Conservation (phyloP, 495 filamentous ascomycete genomes). For the Tuber aestivum region DNA sequence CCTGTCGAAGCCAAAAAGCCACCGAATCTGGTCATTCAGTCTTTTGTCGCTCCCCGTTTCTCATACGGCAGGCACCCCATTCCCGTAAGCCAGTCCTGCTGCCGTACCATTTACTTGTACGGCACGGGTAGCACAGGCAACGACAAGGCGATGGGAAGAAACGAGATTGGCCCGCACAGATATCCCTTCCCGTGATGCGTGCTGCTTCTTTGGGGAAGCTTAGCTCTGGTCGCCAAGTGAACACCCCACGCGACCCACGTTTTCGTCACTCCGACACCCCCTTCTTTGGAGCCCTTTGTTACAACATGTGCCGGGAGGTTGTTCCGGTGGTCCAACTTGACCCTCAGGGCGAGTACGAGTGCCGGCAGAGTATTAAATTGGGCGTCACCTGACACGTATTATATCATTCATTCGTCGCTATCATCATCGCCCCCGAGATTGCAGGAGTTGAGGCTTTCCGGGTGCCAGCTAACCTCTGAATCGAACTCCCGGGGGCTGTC, state of each 20-base stretch:
- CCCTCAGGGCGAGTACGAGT: constrained; percentile 2
- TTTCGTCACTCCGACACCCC: constrained; percentile 17
- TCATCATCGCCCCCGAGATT: background rate
- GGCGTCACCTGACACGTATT: background rate
- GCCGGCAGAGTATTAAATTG: background rate
- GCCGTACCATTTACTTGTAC: constrained; percentile 7
- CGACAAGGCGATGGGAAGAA: constrained; percentile 17
- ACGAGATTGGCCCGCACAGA: constrained; percentile 23
- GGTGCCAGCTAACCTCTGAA: background rate
- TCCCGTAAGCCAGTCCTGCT: constrained; percentile 14
- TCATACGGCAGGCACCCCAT: constrained; percentile 14
- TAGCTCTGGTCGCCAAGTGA: constrained; percentile 18
- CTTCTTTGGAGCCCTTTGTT: constrained; percentile 8
- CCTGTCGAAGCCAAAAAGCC: background rate
- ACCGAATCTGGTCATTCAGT: background rate
- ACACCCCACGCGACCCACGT: constrained; percentile 18
- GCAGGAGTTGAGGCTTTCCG: background rate
- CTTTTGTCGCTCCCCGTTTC: constrained; percentile 1
- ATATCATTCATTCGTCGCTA: background rate
- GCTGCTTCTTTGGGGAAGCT: constrained; percentile 17
- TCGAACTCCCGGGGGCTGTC: background rate
- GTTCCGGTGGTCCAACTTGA: constrained; percentile 8
- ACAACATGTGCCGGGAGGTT: background rate
- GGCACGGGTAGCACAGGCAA: constrained; percentile 12
- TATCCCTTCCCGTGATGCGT: constrained; percentile 24